Evolutionary conservation across 441 rosid species (phyloP).

Genomic region (Erodium texanum): DNA sequence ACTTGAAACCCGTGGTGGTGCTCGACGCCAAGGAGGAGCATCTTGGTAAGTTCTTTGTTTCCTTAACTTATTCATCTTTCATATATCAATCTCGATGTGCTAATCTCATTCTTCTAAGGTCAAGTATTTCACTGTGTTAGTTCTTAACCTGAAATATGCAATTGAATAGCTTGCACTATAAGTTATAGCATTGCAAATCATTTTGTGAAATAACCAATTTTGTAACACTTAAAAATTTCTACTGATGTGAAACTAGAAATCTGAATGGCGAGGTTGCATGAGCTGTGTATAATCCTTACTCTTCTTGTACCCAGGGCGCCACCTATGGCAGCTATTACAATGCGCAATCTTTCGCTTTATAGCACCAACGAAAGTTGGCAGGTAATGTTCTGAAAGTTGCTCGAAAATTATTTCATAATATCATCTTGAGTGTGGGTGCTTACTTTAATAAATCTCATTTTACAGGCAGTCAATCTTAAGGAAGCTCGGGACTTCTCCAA

Average conservation of each 20-base stretch:
- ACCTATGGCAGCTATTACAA: conserved; percentile 88
- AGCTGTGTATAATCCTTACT: neutral
- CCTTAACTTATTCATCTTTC: neutral
- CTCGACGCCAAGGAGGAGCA: conserved; percentile 63
- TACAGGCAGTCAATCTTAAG: conserved; percentile 87
- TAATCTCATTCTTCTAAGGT: neutral
- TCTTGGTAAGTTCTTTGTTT: conserved; percentile 49
- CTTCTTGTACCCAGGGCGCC: conserved; percentile 56
- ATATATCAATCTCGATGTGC: neutral
- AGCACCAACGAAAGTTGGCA: conserved; percentile 94
- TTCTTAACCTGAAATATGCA: neutral
- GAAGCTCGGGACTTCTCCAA: conserved; percentile 89
- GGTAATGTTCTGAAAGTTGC: conserved; percentile 35
- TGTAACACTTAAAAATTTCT: neutral
- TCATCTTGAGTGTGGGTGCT: conserved; percentile 13
- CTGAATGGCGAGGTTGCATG: neutral
- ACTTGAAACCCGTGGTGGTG: conserved; percentile 79
- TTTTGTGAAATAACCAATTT: neutral
- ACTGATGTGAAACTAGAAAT: neutral
- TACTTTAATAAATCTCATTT: conserved; percentile 19
- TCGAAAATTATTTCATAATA: conserved; percentile 6
- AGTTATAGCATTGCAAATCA: neutral
- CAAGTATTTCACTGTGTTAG: neutral
- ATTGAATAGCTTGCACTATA: neutral
- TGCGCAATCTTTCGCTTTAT: conserved; percentile 67